Evolutionary conservation across 257 asterid genomes (phyloP).

Genomic region (Nicotiana attenuata): DNA sequence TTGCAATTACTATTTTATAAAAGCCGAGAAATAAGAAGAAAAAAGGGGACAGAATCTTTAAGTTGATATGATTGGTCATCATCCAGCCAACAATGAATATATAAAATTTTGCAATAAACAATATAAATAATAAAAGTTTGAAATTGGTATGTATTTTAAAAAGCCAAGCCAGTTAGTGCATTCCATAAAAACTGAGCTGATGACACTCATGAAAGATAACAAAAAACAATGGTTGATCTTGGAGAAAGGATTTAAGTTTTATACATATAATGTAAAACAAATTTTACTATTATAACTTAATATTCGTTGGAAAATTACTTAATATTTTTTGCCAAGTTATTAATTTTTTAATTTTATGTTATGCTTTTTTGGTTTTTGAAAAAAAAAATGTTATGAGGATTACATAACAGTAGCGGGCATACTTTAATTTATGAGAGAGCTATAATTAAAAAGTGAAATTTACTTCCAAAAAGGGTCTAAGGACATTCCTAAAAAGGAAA

Average conservation of each 20-base stretch:
- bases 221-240: no score
- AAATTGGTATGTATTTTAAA: background rate
- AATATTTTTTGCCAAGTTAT: no score
- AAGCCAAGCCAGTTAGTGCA: background rate
- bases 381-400: no score
- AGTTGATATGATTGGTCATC: slow-evolving; percentile 3
- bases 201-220: no score
- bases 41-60: slow-evolving; percentile 3
- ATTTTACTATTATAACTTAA: no score
- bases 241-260: no score
- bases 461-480: background rate
- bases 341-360: background rate
- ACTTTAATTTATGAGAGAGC: background rate
- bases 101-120: background rate
- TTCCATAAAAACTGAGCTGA: no score
- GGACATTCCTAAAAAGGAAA: background rate
- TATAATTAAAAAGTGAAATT: background rate
- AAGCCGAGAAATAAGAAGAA: background rate
- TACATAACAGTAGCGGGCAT: no score
- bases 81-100: background rate
- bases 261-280: no score
- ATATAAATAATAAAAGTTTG: background rate
- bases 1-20: background rate
- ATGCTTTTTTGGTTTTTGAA: no score
- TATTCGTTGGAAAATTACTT: no score